Evolutionary conservation across 2,329 filamentous ascomycete species (phyloP), one percentile per base, ranked within the genome.

Genomic region (Phyllosticta citrichinensis): DNA sequence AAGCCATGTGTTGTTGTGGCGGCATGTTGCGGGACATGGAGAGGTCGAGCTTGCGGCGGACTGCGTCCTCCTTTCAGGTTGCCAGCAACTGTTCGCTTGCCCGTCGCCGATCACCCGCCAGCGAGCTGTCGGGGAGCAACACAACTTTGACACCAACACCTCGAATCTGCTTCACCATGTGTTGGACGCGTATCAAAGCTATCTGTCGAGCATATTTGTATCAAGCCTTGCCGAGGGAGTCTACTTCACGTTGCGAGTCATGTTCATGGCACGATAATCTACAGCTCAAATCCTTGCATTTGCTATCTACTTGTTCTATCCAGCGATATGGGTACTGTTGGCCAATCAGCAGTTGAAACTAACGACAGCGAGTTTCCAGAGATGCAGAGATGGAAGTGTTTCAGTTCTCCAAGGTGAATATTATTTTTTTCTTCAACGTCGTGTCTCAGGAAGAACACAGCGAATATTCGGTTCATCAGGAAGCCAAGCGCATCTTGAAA

Each of bases 341-440:
- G 8, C 14, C 40, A 47, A n/a, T 47, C 14, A 47, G 40, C 8
- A n/a, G 14, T 8, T n/a, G 40, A n/a, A 5, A 19, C 56, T 33
- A 30, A 17, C 11, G 51, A 27, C 22, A 27, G 33, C n/a, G 47
- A 33, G 40, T 47, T 3, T n/a, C 2, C 40, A 47, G 40, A 55
- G 25, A 27, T n/a, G 20, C 19, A 24, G 19, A 33, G 19, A 55
- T 19, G 22, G 52, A 62, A 56, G 63, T n/a, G 14, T 47, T 47
- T 85, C 82, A 85, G 82, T 78, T 85, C 83, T 85, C 82, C 83
- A 85, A 85, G 81, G 80, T 85, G 81, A 83, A 80, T 72, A 74
- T 71, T 79, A 71, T 47, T 47, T 47, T 47, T 81, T 76, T 84
- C 81, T 76, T 83, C 82, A 85, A 80, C 67, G 76, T 75, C 70